Evolutionary conservation across 768 basidiomycete genomes (phyloP).

Genomic region (Chalciporus pseudorubinellus): DNA sequence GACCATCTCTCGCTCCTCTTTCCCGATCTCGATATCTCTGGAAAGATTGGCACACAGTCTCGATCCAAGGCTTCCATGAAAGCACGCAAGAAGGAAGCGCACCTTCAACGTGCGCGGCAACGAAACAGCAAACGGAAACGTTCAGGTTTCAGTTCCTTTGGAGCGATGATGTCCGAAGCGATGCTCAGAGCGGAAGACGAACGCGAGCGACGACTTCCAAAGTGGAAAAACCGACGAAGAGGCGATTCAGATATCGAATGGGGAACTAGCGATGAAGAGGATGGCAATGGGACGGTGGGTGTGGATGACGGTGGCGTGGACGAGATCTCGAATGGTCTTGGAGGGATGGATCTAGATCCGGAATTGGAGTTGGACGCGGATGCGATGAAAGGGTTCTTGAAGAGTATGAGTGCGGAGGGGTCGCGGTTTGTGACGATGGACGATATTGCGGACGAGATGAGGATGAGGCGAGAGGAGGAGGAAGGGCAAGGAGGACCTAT

Average conservation of each 20-base stretch:
- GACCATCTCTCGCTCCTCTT: constrained; percentile 28
- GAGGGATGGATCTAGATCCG: constrained; percentile 65
- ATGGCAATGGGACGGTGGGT: constrained; percentile 6
- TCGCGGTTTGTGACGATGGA: constrained; percentile 57
- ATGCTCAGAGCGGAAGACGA: constrained; percentile 38
- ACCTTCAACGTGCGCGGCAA: constrained; percentile 11
- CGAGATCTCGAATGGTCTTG: constrained; percentile 29
- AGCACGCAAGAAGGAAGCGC: constrained; percentile 20
- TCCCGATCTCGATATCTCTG: constrained; percentile 15
- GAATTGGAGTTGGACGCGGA: constrained; percentile 47
- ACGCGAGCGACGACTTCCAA: constrained; percentile 35
- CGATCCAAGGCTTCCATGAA: constrained; percentile 25
- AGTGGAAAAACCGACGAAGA: constrained; percentile 49
- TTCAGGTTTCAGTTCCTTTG: constrained; percentile 44
- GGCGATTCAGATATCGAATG: constrained; percentile 71
- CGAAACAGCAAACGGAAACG: constrained; percentile 22
- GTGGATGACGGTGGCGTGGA: constrained; percentile 25
- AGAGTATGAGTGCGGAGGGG: constrained; percentile 48
- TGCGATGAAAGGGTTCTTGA: constrained; percentile 54
- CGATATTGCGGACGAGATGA: constrained; percentile 57
- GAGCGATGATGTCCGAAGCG: constrained; percentile 56
- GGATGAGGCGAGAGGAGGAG: constrained; percentile 50
- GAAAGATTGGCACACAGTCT: constrained; percentile 16
- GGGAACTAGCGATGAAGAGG: constrained; percentile 47
- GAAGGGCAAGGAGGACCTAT: constrained; percentile 28